Conservation (phyloP, 1,139 yeast species). For the Scheffersomyces segobiensis region DNA sequence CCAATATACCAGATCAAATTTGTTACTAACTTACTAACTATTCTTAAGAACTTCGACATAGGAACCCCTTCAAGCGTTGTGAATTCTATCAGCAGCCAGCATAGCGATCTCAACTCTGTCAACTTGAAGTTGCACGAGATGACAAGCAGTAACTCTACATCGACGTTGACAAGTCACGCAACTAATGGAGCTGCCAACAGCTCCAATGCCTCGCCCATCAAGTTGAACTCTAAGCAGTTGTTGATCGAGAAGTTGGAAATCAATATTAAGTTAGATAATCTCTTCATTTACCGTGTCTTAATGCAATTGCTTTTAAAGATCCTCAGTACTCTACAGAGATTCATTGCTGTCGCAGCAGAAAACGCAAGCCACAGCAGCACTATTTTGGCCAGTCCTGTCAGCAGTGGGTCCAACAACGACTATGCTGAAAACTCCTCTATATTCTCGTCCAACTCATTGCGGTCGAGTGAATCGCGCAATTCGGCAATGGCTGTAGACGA, state of each 20-base stretch:
- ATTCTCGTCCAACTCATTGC: constrained; percentile 30
- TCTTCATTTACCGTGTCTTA: constrained; percentile 41
- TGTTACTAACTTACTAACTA: constrained; percentile 31
- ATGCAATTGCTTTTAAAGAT: constrained; percentile 33
- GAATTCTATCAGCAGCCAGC: constrained; percentile 14
- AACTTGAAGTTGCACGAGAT: not conserved
- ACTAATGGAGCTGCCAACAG: constrained; percentile 7
- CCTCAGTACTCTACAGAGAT: constrained; percentile 21
- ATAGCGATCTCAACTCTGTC: not conserved
- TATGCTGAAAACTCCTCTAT: constrained; percentile 31
- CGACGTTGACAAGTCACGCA: constrained; percentile 1
- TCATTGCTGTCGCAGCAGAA: constrained; percentile 7
- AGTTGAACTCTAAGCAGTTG: constrained; percentile 42
- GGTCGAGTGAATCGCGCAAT: constrained; percentile 25
- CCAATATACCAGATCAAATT: constrained; percentile 39
- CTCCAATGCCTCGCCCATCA: constrained; percentile 36
- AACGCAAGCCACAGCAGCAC: not conserved
- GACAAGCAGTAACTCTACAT: not conserved
- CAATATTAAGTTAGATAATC: constrained; percentile 40
- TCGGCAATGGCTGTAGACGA: constrained; percentile 32
- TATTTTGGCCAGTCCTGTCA: not conserved
- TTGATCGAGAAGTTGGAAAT: constrained; percentile 48
- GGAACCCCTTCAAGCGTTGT: constrained; percentile 17
- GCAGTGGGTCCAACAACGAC: not conserved
- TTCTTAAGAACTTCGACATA: constrained; percentile 45